Percentiles rank a stretch among this genome's conserved stretches.
These are phyloP conservation scores for Guyanaporus albipodus DNA, from an alignment of 768 basidiomycete genomes.

Conservation along the genomic window DNA sequence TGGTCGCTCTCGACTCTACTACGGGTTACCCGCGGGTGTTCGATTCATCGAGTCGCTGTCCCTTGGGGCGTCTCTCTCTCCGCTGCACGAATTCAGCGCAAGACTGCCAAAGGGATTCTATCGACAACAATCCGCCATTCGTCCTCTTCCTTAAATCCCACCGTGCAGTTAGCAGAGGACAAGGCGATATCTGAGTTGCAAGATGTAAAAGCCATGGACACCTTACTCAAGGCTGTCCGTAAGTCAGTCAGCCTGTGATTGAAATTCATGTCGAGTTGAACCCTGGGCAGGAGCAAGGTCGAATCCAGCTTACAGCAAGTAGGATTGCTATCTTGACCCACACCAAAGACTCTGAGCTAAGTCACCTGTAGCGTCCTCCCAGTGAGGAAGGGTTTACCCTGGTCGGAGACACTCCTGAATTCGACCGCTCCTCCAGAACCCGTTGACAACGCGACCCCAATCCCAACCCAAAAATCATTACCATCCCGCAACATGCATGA, in stretches of 20 bases:
- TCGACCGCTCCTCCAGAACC: conserved; percentile 24
- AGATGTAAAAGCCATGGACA: conserved; percentile 56
- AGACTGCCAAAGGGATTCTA: neutral
- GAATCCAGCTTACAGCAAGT: conserved; percentile 53
- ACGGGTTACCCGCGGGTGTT: neutral
- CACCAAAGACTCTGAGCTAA: conserved; percentile 3
- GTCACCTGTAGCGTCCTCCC: conserved; percentile 47
- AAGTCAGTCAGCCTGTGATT: conserved; percentile 27
- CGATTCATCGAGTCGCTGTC: neutral
- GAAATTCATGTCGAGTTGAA: neutral
- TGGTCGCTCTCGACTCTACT: conserved; percentile 28
- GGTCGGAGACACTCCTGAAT: conserved; percentile 56
- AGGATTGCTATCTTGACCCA: conserved; percentile 11
- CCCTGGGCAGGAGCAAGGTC: conserved; percentile 41
- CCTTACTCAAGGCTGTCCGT: conserved; percentile 53
- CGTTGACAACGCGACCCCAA: conserved; percentile 11
- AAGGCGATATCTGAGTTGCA: conserved; percentile 46
- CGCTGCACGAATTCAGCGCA: neutral
- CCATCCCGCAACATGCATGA: conserved; percentile 61
- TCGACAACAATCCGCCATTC: neutral
- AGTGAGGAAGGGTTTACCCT: conserved; percentile 46
- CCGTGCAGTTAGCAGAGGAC: conserved; percentile 8
- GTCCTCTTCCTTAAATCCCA: neutral
- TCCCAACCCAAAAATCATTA: conserved; percentile 23
- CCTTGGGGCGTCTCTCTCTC: neutral